phyloP scores from a whole-genome alignment of 2,329 filamentous ascomycete species.

The Paecilomyces sp. region DNA sequence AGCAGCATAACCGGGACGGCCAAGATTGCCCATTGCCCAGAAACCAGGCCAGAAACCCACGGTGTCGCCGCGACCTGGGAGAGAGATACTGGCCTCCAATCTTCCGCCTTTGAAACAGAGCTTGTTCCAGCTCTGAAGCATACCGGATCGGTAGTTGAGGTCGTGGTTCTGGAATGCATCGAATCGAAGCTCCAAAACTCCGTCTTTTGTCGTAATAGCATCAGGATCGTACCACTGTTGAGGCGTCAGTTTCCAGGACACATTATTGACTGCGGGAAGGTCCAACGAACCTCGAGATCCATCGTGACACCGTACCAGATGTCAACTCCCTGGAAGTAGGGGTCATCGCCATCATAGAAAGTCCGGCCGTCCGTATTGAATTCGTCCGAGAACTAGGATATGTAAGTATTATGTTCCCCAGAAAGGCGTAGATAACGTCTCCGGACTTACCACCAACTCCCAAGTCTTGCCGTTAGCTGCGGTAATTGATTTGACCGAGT shows the following conservation, averaged over 20 bases:
- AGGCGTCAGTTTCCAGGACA: constrained; percentile 1
- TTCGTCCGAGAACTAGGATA: constrained; percentile 59
- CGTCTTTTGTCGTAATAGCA: constrained; percentile 55
- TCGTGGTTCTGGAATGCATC: constrained; percentile 59
- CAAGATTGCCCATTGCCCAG: constrained; percentile 69
- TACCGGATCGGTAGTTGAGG: constrained; percentile 62
- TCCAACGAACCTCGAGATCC: constrained; percentile 51
- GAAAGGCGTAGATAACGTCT: background rate
- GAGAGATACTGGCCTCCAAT: constrained; percentile 62
- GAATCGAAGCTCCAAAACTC: constrained; percentile 57
- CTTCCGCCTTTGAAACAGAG: constrained; percentile 66
- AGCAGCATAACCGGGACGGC: constrained; percentile 59
- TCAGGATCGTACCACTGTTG: constrained; percentile 63
- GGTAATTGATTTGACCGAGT: constrained; percentile 49
- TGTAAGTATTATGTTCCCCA: background rate
- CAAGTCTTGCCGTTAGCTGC: constrained; percentile 54
- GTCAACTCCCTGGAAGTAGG: constrained; percentile 61
- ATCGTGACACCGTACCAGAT: constrained; percentile 66
- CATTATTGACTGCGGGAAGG: background rate
- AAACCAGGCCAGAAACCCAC: constrained; percentile 69
- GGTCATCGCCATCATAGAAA: constrained; percentile 65
- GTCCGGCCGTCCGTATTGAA: constrained; percentile 61
- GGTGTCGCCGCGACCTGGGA: constrained; percentile 60
- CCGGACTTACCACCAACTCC: constrained; percentile 50
- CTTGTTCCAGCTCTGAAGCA: constrained; percentile 69